Evolutionary conservation across 495 filamentous ascomycete species (phyloP).

Genomic region (Achaetomiella virescens): DNA sequence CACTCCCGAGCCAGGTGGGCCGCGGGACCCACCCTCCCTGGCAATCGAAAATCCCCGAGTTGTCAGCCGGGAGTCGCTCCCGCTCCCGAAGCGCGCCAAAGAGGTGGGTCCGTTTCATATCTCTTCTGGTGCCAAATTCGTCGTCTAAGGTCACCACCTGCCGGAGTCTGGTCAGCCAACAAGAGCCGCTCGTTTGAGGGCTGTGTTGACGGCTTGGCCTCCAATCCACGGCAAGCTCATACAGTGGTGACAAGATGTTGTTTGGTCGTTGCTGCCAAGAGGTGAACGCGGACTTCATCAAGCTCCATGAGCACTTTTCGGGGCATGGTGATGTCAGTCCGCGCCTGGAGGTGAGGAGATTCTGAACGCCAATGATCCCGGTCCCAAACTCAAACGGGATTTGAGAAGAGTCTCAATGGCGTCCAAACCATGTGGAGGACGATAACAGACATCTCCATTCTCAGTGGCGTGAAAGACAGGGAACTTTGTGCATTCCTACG

Average conservation of each 20-base stretch:
- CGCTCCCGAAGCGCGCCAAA: constrained; percentile 14
- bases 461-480: neutral
- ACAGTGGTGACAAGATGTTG: neutral
- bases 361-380: neutral
- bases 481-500: neutral
- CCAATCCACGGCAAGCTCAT: neutral
- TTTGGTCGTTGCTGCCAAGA: neutral
- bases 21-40: neutral
- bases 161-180: neutral
- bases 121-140: constrained; percentile 8
- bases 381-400: neutral
- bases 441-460: neutral
- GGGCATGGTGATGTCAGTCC: neutral
- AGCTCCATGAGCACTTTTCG: neutral
- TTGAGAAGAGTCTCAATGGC: neutral
- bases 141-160: neutral
- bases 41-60: constrained; percentile 5
- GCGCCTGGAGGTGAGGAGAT: neutral
- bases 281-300: neutral
- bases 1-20: neutral
- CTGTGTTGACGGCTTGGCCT: neutral
- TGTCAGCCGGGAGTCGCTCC: constrained; percentile 2
- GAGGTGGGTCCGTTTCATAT: constrained; percentile 20
- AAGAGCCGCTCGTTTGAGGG: neutral
- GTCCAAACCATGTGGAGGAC: neutral